These are phyloP conservation scores for Fusarium guadeloupense DNA, from an alignment of 2,329 filamentous ascomycete species.

Conservation along the genomic window DNA sequence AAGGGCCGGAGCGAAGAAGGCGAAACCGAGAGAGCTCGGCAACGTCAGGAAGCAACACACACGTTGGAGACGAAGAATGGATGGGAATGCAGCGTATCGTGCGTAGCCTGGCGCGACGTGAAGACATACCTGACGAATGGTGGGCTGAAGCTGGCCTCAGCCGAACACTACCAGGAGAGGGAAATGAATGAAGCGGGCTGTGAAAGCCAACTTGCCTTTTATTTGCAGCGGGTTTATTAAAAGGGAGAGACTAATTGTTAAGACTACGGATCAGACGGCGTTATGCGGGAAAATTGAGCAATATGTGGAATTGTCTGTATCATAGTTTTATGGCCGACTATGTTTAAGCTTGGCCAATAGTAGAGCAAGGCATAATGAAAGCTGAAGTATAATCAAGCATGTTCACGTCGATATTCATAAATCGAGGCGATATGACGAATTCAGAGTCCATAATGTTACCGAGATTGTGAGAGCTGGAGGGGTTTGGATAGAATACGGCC, in stretches of 20 bases:
- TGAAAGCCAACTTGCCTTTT: background rate
- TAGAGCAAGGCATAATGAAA: conserved; percentile 6
- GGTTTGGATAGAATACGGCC: background rate
- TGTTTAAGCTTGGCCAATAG: background rate
- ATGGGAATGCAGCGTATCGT: conserved; percentile 78
- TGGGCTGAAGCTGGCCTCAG: conserved; percentile 77
- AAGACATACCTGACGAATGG: conserved; percentile 84
- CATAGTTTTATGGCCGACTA: conserved; percentile 12
- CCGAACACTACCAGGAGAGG: conserved; percentile 58
- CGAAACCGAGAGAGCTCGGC: conserved; percentile 36
- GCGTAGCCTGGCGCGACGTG: conserved; percentile 71
- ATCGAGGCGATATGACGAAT: background rate
- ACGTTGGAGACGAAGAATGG: conserved; percentile 51
- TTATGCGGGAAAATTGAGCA: conserved; percentile 13
- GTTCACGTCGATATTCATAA: background rate
- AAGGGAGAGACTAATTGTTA: background rate
- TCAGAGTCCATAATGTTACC: background rate
- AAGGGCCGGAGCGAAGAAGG: conserved; percentile 28
- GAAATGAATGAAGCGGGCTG: conserved; percentile 32
- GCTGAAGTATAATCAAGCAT: background rate
- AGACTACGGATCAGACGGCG: conserved; percentile 6
- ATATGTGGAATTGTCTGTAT: conserved; percentile 11
- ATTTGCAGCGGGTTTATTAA: conserved; percentile 2
- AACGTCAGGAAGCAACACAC: conserved; percentile 25
- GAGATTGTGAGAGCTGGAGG: background rate